phyloP scores from a whole-genome alignment of 371 early-diverging fungal species.

The Vavraia culicis region DNA sequence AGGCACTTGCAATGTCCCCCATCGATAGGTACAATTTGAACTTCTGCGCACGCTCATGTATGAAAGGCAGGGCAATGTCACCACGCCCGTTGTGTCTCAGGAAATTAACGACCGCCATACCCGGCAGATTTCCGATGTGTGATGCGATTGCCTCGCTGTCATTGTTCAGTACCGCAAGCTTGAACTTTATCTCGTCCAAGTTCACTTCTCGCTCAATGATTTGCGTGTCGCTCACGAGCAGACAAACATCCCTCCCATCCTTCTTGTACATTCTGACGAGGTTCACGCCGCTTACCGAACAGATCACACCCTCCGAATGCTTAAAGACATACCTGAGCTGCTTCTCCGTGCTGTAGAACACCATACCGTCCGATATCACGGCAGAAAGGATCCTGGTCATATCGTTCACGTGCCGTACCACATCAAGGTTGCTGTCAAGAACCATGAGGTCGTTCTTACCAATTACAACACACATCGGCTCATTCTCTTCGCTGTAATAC shows the following conservation, averaged over 20 bases:
- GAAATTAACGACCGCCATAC: no score
- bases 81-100: no score
- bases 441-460: constrained; percentile 52
- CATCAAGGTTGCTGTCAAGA: constrained; percentile 59
- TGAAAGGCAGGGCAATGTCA: no score
- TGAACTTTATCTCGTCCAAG: constrained; percentile 85
- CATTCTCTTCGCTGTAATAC: neutral
- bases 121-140: no score
- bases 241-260: constrained; percentile 57
- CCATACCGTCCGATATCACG: constrained; percentile 67
- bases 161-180: constrained; percentile 61
- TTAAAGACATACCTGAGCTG: constrained; percentile 88
- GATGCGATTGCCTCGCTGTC: constrained; percentile 77
- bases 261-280: constrained; percentile 65
- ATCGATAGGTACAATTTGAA: no score
- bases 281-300: constrained; percentile 73
- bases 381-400: constrained; percentile 83
- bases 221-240: constrained; percentile 58
- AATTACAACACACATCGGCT: constrained; percentile 16
- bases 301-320: constrained; percentile 62
- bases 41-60: no score
- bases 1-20: no score
- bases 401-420: constrained; percentile 64
- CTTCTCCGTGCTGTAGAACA: constrained; percentile 82
- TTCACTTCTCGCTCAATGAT: constrained; percentile 53